Base-by-base conservation (phyloP, 83 land plant species). In the Diphasiastrum complanatum region DNA sequence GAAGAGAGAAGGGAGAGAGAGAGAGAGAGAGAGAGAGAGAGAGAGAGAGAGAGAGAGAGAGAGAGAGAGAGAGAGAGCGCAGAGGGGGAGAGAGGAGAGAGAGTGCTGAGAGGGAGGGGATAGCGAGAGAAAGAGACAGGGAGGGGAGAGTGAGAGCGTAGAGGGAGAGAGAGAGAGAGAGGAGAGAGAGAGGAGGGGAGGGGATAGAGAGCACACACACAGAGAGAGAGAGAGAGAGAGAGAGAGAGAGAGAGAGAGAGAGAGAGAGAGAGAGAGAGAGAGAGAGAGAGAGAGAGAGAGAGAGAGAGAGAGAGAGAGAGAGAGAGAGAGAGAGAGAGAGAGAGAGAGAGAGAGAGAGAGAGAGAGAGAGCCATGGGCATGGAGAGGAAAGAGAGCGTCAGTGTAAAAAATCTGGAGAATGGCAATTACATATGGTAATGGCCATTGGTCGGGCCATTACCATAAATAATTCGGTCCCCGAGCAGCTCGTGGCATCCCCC, bases 231-330 rank as follows among this genome's bases (percentile, higher is more conserved):
- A 38, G 14, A 38, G 43, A 38, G 43, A 14, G 14, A 14, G 43
- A 14, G 14, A 14, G 43, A 38, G 43, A 38, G 14, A 14, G 14
- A 14, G 14, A 14, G 14, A 14, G 43, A 38, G 43, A 38, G 43
- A 38, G 43, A 38, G 43, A 38, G 43, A 38, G 43, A 38, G 43
- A 38, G 43, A 38, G 43, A n/a, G n/a, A n/a, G n/a, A n/a, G n/a
- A n/a, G n/a, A n/a, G n/a, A n/a, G n/a, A n/a, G 12, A 38, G 43
- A 14, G 14, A 38, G 14, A 38, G 12, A 38, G 43, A 38, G 43
- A 38, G 43, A 38, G 14, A 8, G 14, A 8, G 14, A 14, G 14
- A 14, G 43, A 14, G 43, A 38, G 43, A 38, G 14, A 38, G 12
- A 38, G 43, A 14, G 43, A 38, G 43, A 14, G 14, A 14, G 14